These are phyloP conservation scores for Lactuca saligna DNA, from an alignment of 129 eudicot genomes.

Conservation along the genomic window DNA sequence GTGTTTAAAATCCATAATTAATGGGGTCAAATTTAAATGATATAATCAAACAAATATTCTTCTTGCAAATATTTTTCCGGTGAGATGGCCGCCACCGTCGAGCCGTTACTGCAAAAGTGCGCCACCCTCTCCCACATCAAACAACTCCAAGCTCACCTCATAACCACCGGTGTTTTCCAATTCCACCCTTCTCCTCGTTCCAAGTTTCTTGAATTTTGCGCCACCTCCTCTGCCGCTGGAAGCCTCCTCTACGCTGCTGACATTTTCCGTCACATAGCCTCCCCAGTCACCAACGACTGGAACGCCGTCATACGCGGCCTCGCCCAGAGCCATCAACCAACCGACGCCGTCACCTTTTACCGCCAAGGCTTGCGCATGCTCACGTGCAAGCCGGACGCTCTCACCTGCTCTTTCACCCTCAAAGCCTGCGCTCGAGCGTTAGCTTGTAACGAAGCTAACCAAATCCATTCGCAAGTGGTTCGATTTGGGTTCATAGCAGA, in stretches of 20 bases:
- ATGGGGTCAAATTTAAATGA: not conserved
- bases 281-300: conserved; percentile 75
- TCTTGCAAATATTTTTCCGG: not conserved
- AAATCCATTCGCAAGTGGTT: conserved; percentile 61
- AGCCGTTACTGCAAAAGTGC: conserved; percentile 51
- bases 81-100: conserved; percentile 46
- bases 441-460: conserved; percentile 41
- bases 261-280: conserved; percentile 41
- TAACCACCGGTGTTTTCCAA: conserved; percentile 53
- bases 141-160: conserved; percentile 72
- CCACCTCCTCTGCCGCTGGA: conserved; percentile 47
- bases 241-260: conserved; percentile 51
- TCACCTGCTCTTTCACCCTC: conserved; percentile 84
- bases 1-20: not conserved
- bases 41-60: not conserved
- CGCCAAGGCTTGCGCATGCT: conserved; percentile 49
- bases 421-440: conserved; percentile 84
- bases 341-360: conserved; percentile 48
- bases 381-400: conserved; percentile 70
- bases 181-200: conserved; percentile 47
- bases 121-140: conserved; percentile 45
- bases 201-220: conserved; percentile 62
- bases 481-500: conserved; percentile 50
- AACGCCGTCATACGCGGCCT: conserved; percentile 87
- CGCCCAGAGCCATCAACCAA: conserved; percentile 53